Conservation (phyloP, 139 green algal species). For the Haematococcus lacustris region DNA sequence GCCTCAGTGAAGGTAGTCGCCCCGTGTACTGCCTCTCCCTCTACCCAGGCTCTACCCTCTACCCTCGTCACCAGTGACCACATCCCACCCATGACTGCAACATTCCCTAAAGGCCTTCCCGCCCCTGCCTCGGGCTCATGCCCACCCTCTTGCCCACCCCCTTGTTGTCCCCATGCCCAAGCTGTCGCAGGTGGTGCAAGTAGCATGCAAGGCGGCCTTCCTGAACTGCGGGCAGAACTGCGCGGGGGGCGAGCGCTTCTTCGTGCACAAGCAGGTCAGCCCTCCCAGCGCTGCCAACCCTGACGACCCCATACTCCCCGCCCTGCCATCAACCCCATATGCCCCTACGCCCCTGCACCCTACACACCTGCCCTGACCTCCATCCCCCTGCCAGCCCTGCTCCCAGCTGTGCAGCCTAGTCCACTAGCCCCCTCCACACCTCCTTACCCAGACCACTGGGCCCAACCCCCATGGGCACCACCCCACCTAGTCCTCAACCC, state of each 20-base stretch:
- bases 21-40: background rate
- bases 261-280: conserved; percentile 66
- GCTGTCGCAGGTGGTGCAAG: conserved; percentile 63
- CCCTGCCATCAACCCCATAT: too few species aligned
- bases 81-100: too few species aligned
- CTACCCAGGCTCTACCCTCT: too few species aligned
- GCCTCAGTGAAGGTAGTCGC: too few species aligned
- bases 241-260: conserved; percentile 90
- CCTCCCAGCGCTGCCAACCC: too few species aligned
- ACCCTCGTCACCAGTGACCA: too few species aligned
- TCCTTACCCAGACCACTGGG: too few species aligned
- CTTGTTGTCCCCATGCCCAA: background rate
- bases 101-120: background rate
- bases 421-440: background rate
- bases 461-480: too few species aligned
- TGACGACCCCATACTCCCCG: conserved; percentile 62
- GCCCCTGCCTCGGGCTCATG: background rate
- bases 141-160: background rate
- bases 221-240: conserved; percentile 95
- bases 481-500: too few species aligned
- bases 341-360: too few species aligned
- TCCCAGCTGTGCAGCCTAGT: background rate
- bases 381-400: too few species aligned
- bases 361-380: too few species aligned
- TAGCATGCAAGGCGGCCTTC: conserved; percentile 79